Conservation (phyloP, 2,329 filamentous ascomycete species). For the Lachnellula cervina region DNA sequence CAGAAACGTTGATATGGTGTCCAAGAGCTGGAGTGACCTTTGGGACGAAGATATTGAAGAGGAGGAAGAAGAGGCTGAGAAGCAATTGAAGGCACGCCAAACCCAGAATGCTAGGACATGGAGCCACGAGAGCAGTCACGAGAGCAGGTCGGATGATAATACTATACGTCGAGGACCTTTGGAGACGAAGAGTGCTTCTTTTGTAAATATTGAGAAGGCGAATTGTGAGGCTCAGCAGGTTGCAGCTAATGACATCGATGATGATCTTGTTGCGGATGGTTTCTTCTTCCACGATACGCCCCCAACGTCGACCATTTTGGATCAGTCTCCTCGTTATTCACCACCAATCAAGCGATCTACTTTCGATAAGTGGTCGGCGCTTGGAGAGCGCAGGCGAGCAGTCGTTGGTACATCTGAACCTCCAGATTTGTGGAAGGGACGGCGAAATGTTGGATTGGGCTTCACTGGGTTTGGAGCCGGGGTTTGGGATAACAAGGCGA, state of each 20-base stretch:
- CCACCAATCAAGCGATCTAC: conserved; percentile 59
- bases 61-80: conserved; percentile 62
- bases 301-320: conserved; percentile 33
- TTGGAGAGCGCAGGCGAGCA: conserved; percentile 78
- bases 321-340: conserved; percentile 51
- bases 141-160: conserved; percentile 42
- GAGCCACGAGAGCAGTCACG: conserved; percentile 50
- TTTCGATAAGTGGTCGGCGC: conserved; percentile 82
- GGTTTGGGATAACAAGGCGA: conserved; percentile 30
- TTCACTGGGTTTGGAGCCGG: conserved; percentile 42
- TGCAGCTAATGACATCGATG: conserved; percentile 50
- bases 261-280: conserved; percentile 61
- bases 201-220: conserved; percentile 42
- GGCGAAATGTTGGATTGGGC: conserved; percentile 42
- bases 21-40: conserved; percentile 99
- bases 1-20: conserved; percentile 70
- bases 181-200: conserved; percentile 49
- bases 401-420: conserved; percentile 49
- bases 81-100: conserved; percentile 53
- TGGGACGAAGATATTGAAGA: conserved; percentile 90
- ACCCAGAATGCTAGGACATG: conserved; percentile 68
- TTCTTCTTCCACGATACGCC: conserved; percentile 69
- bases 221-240: conserved; percentile 35
- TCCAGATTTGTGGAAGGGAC: conserved; percentile 42
- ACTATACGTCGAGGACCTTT: conserved; percentile 46